Conservation (phyloP, 371 early-diverging fungal species). For the Mucor velutinosus region DNA sequence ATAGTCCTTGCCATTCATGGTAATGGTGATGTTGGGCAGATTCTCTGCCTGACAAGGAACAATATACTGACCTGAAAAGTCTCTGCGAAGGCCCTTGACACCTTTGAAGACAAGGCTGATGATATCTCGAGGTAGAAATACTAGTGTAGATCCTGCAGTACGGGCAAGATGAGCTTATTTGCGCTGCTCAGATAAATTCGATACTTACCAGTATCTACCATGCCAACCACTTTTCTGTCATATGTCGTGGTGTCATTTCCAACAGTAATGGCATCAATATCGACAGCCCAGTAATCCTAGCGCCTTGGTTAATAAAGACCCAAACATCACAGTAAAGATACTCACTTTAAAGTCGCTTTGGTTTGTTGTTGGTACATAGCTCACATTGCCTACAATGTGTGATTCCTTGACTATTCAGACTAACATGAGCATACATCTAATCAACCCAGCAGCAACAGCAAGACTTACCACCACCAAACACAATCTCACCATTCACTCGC, state of each 20-base stretch:
- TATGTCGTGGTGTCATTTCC: slow-evolving; percentile 17
- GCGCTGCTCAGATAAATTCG: not conserved
- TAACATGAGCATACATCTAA: not conserved
- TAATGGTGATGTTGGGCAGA: slow-evolving; percentile 29
- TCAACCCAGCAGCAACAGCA: not conserved
- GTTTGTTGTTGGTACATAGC: slow-evolving; percentile 30
- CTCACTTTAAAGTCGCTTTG: slow-evolving; percentile 25
- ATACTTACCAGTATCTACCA: slow-evolving; percentile 45
- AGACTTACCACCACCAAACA: slow-evolving; percentile 44
- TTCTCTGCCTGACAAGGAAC: slow-evolving; percentile 34
- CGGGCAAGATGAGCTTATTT: not conserved
- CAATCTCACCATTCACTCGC: slow-evolving; percentile 42
- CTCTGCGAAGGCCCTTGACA: slow-evolving; percentile 19
- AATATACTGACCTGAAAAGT: slow-evolving; percentile 31
- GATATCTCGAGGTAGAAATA: slow-evolving; percentile 33
- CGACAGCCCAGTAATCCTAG: slow-evolving; percentile 51
- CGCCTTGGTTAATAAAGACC: not conserved
- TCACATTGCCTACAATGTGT: slow-evolving; percentile 28
- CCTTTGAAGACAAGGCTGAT: slow-evolving; percentile 19
- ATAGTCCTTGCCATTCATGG: slow-evolving; percentile 23
- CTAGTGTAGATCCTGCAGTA: slow-evolving; percentile 33
- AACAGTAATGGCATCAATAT: slow-evolving; percentile 31
- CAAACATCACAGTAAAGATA: too few relatives aligned
- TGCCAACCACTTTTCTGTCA: slow-evolving; percentile 14
- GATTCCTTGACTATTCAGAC: slow-evolving; percentile 22